phyloP scores from a whole-genome alignment of 495 filamentous ascomycete genomes.

The Beverwykella pulmonaria region DNA sequence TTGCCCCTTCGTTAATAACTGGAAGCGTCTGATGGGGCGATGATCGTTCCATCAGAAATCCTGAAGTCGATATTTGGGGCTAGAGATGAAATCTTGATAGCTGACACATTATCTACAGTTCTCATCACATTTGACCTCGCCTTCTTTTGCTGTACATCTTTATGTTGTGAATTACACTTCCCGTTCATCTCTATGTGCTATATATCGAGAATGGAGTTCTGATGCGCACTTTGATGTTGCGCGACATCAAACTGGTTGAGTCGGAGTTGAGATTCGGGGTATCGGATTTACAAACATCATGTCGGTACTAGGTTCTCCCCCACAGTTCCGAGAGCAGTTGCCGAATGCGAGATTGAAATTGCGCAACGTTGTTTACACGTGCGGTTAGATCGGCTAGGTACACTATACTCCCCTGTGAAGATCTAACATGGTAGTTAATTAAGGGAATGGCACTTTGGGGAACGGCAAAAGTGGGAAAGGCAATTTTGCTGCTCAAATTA shows the following conservation, averaged over 20 bases:
- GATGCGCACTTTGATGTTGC: neutral
- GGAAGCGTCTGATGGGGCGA: neutral
- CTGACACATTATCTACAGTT: neutral
- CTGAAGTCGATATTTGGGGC: neutral
- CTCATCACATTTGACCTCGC: neutral
- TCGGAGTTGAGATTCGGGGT: neutral
- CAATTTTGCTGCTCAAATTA: neutral
- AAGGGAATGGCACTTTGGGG: neutral
- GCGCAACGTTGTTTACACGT: neutral
- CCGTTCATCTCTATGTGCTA: too few species aligned
- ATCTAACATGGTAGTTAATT: neutral
- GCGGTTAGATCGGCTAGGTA: neutral
- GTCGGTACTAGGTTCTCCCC: slow-evolving; percentile 1
- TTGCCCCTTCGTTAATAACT: neutral
- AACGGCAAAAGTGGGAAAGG: neutral
- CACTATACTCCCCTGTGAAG: neutral
- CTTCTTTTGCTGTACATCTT: neutral
- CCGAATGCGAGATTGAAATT: slow-evolving; percentile 7
- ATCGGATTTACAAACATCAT: neutral
- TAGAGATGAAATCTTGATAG: neutral
- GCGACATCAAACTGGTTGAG: neutral
- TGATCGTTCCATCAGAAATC: neutral
- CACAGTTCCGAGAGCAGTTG: neutral
- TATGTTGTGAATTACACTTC: neutral
- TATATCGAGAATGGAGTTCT: neutral